phyloP scores from a whole-genome alignment of 345 rosid species.

The Mercurialis annua region DNA sequence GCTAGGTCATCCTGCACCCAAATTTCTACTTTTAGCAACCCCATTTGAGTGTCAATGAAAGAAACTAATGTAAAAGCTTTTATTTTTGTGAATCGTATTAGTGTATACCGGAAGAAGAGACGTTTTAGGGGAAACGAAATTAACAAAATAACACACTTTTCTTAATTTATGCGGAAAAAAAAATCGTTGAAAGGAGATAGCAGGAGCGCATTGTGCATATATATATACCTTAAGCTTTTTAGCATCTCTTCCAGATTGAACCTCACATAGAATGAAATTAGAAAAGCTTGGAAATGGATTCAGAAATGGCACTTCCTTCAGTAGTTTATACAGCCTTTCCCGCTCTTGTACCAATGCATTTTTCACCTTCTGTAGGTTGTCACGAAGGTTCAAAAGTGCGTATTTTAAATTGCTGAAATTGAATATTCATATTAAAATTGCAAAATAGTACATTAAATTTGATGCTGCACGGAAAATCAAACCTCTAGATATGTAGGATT shows the following conservation, averaged over 20 bases:
- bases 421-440: too few relatives aligned
- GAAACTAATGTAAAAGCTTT: neutral
- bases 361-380: conserved; percentile 57
- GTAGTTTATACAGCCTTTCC: conserved; percentile 64
- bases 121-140: too few relatives aligned
- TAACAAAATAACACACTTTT: too few relatives aligned
- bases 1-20: conserved; percentile 81
- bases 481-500: conserved; percentile 74
- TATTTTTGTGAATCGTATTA: neutral
- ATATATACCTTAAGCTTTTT: conserved; percentile 72
- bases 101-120: too few relatives aligned
- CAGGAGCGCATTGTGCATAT: too few relatives aligned
- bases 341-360: conserved; percentile 66
- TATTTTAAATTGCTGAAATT: conserved; percentile 20
- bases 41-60: neutral
- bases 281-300: conserved; percentile 76
- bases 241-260: conserved; percentile 73
- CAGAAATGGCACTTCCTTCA: conserved; percentile 75
- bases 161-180: too few relatives aligned
- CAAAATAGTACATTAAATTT: too few relatives aligned
- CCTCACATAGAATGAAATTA: conserved; percentile 86
- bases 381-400: too few relatives aligned
- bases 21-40: neutral
- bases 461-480: conserved; percentile 13
- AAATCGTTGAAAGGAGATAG: too few relatives aligned